phyloP scores from a whole-genome alignment of 768 basidiomycete genomes.

The Hygrophoropsis aurantiaca region DNA sequence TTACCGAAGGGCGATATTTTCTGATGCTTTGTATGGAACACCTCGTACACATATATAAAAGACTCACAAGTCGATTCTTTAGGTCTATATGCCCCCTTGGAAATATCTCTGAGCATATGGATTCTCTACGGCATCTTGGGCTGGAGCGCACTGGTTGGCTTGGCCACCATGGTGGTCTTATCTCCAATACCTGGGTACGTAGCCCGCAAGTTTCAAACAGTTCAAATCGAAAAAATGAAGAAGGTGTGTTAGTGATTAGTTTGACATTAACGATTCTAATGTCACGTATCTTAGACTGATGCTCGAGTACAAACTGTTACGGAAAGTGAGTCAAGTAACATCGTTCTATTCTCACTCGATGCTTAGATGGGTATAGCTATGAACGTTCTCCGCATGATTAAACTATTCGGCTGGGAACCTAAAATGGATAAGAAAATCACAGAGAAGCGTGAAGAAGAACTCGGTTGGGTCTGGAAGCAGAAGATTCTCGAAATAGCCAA shows the following conservation, averaged over 20 bases:
- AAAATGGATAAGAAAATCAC: conserved; percentile 52
- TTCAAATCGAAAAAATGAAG: conserved; percentile 51
- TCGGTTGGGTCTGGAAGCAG: conserved; percentile 51
- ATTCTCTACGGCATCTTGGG: conserved; percentile 49
- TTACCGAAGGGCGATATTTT: conserved; percentile 18
- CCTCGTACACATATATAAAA: not conserved
- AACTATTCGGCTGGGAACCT: conserved; percentile 69
- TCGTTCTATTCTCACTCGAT: not conserved
- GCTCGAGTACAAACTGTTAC: conserved; percentile 60
- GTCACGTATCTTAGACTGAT: conserved; percentile 40
- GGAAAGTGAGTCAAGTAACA: conserved; percentile 47
- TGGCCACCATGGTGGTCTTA: conserved; percentile 49
- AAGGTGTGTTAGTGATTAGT: conserved; percentile 22
- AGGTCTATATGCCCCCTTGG: conserved; percentile 11
- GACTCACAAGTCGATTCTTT: not conserved
- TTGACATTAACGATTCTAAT: not conserved
- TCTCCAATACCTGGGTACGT: conserved; percentile 61
- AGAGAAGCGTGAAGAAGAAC: conserved; percentile 60
- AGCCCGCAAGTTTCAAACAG: conserved; percentile 44
- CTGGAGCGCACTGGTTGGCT: conserved; percentile 44
- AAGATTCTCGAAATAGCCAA: conserved; percentile 47
- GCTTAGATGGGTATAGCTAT: conserved; percentile 36
- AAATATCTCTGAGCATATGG: conserved; percentile 31
- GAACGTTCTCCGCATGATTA: conserved; percentile 64
- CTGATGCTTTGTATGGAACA: conserved; percentile 8